Base-by-base conservation (phyloP, 164 flowering plant genomes). In the Stephania cephalantha region DNA sequence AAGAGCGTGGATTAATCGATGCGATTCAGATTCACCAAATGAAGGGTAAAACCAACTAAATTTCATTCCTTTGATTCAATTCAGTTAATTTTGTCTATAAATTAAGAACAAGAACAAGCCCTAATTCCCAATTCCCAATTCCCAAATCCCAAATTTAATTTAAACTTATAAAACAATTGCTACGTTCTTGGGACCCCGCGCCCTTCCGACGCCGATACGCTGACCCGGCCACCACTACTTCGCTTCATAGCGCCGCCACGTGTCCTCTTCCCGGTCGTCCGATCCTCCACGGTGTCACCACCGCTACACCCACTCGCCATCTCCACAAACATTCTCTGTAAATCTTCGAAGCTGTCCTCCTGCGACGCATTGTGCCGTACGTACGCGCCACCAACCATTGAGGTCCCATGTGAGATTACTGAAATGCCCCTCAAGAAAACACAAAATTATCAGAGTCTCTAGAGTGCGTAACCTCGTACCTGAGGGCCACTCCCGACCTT, bases 241-340 rank as follows among this genome's bases (percentile, higher is more conserved):
- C 77, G 74, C 30, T 80, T 73, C 29, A 46, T 44, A 18, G 68
- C 29, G 64, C 55, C 42, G 15, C 75, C 74, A 64, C 88, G 86
- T 70, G 84, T 44, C 79, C 85, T 82, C 85, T 87, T 86, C 46
- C 65, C 68, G 0, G 73, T 83, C 85, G 85, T 77, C 11, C 71
- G 86, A 80, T 81, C 82, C 3, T 74, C 73, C 1, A 30, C 25
- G 12, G 73, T 77, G 35, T 80, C 79, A 48, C 78, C 69, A 65
- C 74, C 31, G 7, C 76, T 79, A 72, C 82, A 89, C 7, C 89
- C 89, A 52, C 87, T 85, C 13, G 87, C 90, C 86, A 92, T 87
- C 18, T 94, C 97, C 81, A 78, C 83, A 45, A 94, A 94, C 89
- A 90, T 92, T 85, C 83, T 91, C 80, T 94, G 97, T 6, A 94